Evolutionary conservation across 2,329 filamentous ascomycete species (phyloP).

Genomic region (Clarireedia homoeocarpa): DNA sequence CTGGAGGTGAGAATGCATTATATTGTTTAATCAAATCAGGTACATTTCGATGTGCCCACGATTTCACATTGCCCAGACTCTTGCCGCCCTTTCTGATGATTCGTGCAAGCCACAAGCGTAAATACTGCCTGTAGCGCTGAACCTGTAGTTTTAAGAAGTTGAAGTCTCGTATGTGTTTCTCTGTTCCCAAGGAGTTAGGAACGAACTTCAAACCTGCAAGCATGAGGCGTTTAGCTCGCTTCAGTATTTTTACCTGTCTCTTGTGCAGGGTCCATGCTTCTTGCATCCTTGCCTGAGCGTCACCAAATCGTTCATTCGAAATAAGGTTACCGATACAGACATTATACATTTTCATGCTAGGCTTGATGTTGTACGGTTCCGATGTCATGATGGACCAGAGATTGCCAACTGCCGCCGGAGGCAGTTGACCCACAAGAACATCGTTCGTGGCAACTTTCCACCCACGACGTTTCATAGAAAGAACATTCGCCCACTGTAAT

Average conservation of each 20-base stretch:
- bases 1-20: not conserved
- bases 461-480: conserved; percentile 29
- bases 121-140: not conserved
- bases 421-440: conserved; percentile 14
- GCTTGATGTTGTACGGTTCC: conserved; percentile 25
- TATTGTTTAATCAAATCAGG: not conserved
- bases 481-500: conserved; percentile 58
- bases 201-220: too few relatives aligned
- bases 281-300: conserved; percentile 15
- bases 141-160: not conserved
- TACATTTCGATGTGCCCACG: not conserved
- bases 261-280: conserved; percentile 6
- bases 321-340: conserved; percentile 18
- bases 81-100: not conserved
- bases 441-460: not conserved
- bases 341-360: conserved; percentile 24
- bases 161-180: conserved; percentile 11
- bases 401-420: conserved; percentile 15
- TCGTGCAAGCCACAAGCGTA: conserved; percentile 2
- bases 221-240: not conserved
- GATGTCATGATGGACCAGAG: conserved; percentile 26
- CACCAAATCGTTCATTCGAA: conserved; percentile 10
- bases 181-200: not conserved
- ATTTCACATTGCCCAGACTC: not conserved
- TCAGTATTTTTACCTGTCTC: not conserved